Base-by-base conservation (phyloP, 768 basidiomycete genomes). In the Kondoa subrosea region DNA sequence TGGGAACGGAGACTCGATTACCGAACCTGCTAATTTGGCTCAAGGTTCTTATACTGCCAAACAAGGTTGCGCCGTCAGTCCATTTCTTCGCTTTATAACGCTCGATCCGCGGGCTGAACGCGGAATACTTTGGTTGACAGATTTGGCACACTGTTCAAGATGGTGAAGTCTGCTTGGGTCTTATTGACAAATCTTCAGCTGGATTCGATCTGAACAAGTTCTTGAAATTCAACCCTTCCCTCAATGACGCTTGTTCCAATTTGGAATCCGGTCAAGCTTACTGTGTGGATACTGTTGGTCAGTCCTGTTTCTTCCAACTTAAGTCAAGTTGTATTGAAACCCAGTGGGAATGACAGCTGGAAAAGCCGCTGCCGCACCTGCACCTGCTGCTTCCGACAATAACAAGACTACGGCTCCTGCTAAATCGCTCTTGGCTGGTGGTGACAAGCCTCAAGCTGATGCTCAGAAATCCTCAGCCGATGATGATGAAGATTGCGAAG, bases 151-250 rank as follows among this genome's bases (percentile, higher is more conserved):
- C n/a, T 12, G 61, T 63, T 17, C 17, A 17, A 3, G 61, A 63
- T 16, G 61, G 61, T 16, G 61, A 63, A 63, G 61, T 63, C 61
- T 63, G 61, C 61, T n/a, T 63, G 3, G 61, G 61, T 12, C 61
- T 63, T 12, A 63, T 63, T 33, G 61, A 63, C 30, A 63, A 63
- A 63, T 63, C 61, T 32, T 63, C 61, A 3, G n/a, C 3, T 3
- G 15, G 17, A 3, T 63, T 63, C 29, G 33, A 27, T 33, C 21
- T 63, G 61, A 32, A 27, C 61, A 32, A 31, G 8, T 63, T 63
- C 61, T 16, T 63, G 29, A 3, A 63, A n/a, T 30, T 29, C 27
- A 63, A 63, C 61, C 61, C 61, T 32, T 27, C 27, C 8, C n/a
- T 63, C 30, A 32, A 31, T 32, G 29, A 27, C 3, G 30, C 14